Evolutionary conservation across 129 eudicot genomes (phyloP).

Genomic region (Helichrysum umbraculigerum): DNA sequence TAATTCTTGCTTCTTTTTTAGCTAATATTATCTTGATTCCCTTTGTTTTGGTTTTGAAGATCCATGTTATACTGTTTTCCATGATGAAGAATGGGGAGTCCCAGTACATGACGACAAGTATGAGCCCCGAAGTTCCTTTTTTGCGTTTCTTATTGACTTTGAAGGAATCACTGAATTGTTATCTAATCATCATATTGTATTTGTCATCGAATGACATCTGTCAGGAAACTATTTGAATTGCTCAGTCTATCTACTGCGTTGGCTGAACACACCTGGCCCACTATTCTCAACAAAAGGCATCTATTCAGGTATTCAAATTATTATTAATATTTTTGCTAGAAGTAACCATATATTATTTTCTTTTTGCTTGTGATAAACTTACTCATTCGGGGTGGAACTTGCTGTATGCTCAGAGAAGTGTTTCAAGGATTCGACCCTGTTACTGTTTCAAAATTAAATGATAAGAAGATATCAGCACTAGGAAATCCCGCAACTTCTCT

Average conservation of each 20-base stretch:
- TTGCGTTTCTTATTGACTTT: background rate
- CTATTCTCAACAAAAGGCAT: conserved; percentile 74
- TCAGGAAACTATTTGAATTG: conserved; percentile 89
- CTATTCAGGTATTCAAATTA: conserved; percentile 58
- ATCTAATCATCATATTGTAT: background rate
- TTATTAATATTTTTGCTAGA: background rate
- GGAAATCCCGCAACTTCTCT: conserved; percentile 75
- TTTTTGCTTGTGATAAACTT: background rate
- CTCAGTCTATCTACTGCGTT: conserved; percentile 85
- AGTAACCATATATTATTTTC: background rate
- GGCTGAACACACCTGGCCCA: conserved; percentile 95
- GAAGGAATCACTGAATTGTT: background rate
- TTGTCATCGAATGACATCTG: conserved; percentile 16
- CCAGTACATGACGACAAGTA: conserved; percentile 49
- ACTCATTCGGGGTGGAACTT: conserved; percentile 26
- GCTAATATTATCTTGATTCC: background rate
- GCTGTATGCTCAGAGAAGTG: conserved; percentile 62
- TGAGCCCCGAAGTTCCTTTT: conserved; percentile 12
- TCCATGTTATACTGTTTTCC: background rate
- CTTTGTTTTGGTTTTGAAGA: background rate
- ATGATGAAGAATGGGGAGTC: conserved; percentile 22
- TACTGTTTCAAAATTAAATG: conserved; percentile 73
- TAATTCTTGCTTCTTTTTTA: background rate
- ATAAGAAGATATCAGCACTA: conserved; percentile 61
- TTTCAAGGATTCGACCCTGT: conserved; percentile 80